A percentile compares a stretch with the other conserved stretches of the same genome.
These are phyloP conservation scores for Cutaneotrichosporon cutaneum DNA, from an alignment of 1,284 basidiomycete genomes.

Conservation along the genomic window DNA sequence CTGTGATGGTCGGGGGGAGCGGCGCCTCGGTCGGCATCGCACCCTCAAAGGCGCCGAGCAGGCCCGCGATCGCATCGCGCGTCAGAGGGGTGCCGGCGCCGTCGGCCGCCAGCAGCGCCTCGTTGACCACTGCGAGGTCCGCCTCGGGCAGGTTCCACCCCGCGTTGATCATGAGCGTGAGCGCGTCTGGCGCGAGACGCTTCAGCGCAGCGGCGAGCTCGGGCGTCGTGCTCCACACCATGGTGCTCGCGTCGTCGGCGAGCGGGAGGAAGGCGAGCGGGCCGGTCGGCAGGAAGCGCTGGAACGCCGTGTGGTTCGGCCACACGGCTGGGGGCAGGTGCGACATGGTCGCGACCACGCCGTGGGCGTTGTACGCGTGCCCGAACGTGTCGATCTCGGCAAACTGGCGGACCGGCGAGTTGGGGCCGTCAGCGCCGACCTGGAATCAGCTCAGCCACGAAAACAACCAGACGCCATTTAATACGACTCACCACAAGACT, in stretches of 20 bases:
- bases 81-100: conserved; percentile 27
- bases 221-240: conserved; percentile 94
- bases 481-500: conserved; percentile 33
- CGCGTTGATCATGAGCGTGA: conserved; percentile 80
- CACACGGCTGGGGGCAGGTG: conserved; percentile 59
- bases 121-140: conserved; percentile 68
- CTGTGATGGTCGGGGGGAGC: conserved; percentile 74
- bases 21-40: conserved; percentile 56
- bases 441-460: neutral
- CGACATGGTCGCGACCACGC: conserved; percentile 82
- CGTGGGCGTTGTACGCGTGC: conserved; percentile 87
- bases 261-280: conserved; percentile 92
- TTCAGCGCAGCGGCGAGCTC: conserved; percentile 71
- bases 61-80: conserved; percentile 27
- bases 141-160: conserved; percentile 83
- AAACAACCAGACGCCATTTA: neutral
- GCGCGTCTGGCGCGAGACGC: conserved; percentile 63
- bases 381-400: conserved; percentile 85
- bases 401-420: conserved; percentile 87
- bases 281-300: conserved; percentile 92
- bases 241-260: conserved; percentile 69
- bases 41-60: conserved; percentile 55
- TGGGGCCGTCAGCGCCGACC: conserved; percentile 92
- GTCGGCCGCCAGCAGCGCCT: conserved; percentile 59
- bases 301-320: conserved; percentile 81